A percentile compares a stretch with the other conserved stretches of the same genome.
phyloP scores from a whole-genome alignment of 2,329 filamentous ascomycete species.

The Colletotrichum tofieldiae region DNA sequence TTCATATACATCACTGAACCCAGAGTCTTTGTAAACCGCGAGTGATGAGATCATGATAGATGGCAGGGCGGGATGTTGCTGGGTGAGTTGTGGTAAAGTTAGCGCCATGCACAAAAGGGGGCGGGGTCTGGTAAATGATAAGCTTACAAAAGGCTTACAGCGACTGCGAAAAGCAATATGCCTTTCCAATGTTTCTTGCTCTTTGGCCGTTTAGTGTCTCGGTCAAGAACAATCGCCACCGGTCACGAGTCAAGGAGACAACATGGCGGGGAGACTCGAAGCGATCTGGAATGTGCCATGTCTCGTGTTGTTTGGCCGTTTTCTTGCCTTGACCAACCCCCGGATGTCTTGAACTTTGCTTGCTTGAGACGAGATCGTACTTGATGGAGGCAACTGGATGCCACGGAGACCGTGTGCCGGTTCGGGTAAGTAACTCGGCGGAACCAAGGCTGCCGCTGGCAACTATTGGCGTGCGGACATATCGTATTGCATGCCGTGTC shows the following conservation, averaged over 20 bases:
- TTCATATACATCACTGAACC: not conserved
- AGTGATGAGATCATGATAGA: not conserved
- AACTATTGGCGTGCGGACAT: constrained; percentile 27
- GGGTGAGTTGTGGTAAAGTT: not conserved
- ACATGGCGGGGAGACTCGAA: constrained; percentile 28
- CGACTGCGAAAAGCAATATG: constrained; percentile 6
- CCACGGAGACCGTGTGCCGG: not conserved
- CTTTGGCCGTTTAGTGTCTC: constrained; percentile 35
- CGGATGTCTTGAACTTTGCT: constrained; percentile 27
- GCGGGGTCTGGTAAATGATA: not conserved
- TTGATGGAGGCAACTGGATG: not conserved
- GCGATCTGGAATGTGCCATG: constrained; percentile 17
- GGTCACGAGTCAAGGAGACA: constrained; percentile 37
- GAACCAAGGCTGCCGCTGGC: constrained; percentile 17
- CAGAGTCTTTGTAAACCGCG: not conserved
- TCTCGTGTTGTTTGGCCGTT: constrained; percentile 9
- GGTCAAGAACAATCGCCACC: constrained; percentile 4
- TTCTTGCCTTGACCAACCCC: constrained; percentile 9
- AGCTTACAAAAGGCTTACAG: constrained; percentile 26
- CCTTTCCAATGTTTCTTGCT: not conserved
- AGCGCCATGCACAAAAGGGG: not conserved
- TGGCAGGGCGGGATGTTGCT: not conserved
- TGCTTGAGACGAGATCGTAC: not conserved
- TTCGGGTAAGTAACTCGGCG: constrained; percentile 13
- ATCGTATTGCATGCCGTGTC: constrained; percentile 22